phyloP scores from a whole-genome alignment of 2,329 filamentous ascomycete genomes.

The Clonostachys solani region DNA sequence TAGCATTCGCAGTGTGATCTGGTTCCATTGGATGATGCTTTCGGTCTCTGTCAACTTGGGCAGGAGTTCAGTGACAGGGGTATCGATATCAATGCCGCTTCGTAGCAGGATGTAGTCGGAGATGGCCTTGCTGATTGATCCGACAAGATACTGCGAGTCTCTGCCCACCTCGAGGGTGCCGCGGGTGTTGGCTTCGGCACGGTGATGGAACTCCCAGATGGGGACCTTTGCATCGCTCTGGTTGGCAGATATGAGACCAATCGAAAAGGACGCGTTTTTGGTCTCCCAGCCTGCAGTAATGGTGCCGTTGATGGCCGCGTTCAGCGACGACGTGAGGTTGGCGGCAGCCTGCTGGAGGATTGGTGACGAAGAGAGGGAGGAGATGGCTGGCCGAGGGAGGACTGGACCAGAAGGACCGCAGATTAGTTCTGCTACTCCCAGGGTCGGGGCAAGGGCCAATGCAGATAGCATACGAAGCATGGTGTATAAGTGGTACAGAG shows the following conservation, averaged over 20 bases:
- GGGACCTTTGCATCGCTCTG: constrained; percentile 16
- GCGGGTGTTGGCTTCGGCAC: constrained; percentile 22
- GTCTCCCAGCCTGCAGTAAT: constrained; percentile 26
- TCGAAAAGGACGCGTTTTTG: constrained; percentile 30
- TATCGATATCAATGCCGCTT: constrained; percentile 23
- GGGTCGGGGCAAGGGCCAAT: not conserved
- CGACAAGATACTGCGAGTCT: constrained; percentile 35
- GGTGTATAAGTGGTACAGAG: not conserved
- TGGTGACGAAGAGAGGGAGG: constrained; percentile 10
- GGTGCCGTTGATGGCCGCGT: constrained; percentile 20
- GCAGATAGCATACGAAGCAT: not conserved
- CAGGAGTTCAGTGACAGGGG: constrained; percentile 24
- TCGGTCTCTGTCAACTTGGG: constrained; percentile 16
- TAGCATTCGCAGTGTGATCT: constrained; percentile 29
- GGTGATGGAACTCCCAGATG: constrained; percentile 36
- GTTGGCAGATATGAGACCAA: constrained; percentile 24
- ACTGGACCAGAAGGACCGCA: constrained; percentile 20
- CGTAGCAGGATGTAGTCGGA: constrained; percentile 28
- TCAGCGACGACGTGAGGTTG: constrained; percentile 18
- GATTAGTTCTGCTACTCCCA: constrained; percentile 9
- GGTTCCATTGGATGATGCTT: constrained; percentile 23
- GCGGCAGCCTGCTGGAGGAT: constrained; percentile 17
- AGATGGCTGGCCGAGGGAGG: constrained; percentile 20
- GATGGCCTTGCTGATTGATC: constrained; percentile 31
- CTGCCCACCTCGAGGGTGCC: constrained; percentile 22